Percentiles rank a stretch among this genome's conserved stretches.
Evolutionary conservation across 441 rosid species (phyloP).

Genomic region (Bocquillonia castaneifolia): DNA sequence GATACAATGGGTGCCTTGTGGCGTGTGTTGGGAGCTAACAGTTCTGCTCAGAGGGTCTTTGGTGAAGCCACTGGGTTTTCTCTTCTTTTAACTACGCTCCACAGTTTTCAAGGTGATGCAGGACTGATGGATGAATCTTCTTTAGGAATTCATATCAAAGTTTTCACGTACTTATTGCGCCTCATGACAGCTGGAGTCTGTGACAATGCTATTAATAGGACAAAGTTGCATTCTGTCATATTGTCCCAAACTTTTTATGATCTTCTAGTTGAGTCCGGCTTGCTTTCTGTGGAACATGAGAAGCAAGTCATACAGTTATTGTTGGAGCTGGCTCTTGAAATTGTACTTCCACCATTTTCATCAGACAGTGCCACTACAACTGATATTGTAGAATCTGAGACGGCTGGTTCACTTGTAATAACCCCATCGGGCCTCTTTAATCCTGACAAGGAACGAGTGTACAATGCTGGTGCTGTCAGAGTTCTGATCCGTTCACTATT

Average conservation of each 20-base stretch:
- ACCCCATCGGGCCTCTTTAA: slow-evolving; percentile 61
- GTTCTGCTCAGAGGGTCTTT: slow-evolving; percentile 82
- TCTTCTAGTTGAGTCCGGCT: slow-evolving; percentile 90
- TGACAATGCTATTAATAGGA: slow-evolving; percentile 80
- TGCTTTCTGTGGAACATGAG: slow-evolving; percentile 92
- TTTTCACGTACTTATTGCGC: slow-evolving; percentile 84
- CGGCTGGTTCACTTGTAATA: slow-evolving; percentile 46
- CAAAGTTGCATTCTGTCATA: slow-evolving; percentile 73
- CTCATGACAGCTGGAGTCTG: slow-evolving; percentile 87
- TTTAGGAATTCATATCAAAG: slow-evolving; percentile 53
- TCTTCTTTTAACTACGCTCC: slow-evolving; percentile 90
- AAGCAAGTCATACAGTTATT: slow-evolving; percentile 92
- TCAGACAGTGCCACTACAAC: slow-evolving; percentile 45
- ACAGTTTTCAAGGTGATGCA: slow-evolving; percentile 78
- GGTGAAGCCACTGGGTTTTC: slow-evolving; percentile 99
- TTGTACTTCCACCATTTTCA: slow-evolving; percentile 85
- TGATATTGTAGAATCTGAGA: slow-evolving; percentile 46
- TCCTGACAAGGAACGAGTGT: slow-evolving; percentile 80
- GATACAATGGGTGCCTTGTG: slow-evolving; percentile 97
- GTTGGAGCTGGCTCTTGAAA: slow-evolving; percentile 94
- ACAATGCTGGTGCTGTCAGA: slow-evolving; percentile 88
- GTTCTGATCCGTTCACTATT: slow-evolving; percentile 84
- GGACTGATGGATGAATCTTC: slow-evolving; percentile 55
- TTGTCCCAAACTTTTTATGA: slow-evolving; percentile 93
- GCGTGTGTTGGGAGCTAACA: slow-evolving; percentile 90